Evolutionary conservation across 139 green algal genomes (phyloP).

Genomic region (Diplosphaera chodatii): DNA sequence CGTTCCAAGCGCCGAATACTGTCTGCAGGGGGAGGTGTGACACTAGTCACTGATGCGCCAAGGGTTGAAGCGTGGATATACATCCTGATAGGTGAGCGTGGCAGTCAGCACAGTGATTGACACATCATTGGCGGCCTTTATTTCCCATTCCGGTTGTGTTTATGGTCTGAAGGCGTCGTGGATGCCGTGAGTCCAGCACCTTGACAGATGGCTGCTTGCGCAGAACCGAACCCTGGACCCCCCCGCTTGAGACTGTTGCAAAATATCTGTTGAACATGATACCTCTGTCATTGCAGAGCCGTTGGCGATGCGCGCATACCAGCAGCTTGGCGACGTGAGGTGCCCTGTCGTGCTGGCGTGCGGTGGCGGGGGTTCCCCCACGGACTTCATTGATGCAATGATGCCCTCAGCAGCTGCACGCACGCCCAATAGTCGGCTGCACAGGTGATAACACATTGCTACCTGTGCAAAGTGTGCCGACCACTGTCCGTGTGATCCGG

Average conservation of each 20-base stretch:
- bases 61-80: neutral
- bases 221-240: too few species aligned
- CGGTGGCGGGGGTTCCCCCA: neutral
- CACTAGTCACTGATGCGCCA: neutral
- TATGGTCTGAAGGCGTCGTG: too few species aligned
- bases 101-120: too few species aligned
- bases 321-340: neutral
- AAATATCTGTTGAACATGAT: too few species aligned
- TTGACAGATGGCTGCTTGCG: too few species aligned
- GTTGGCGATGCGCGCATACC: neutral
- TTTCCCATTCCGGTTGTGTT: too few species aligned
- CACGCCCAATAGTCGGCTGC: neutral
- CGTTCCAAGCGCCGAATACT: neutral
- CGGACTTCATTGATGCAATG: neutral
- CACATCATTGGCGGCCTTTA: too few species aligned
- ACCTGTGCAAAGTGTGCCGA: too few species aligned
- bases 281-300: neutral
- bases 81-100: neutral
- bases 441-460: neutral
- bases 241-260: too few species aligned
- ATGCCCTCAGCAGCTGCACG: too few species aligned
- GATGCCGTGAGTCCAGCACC: too few species aligned
- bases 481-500: too few species aligned
- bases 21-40: neutral
- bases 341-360: neutral